Evolutionary conservation across 495 filamentous ascomycete species (phyloP).

Genomic region (Coniosporium apollinis): DNA sequence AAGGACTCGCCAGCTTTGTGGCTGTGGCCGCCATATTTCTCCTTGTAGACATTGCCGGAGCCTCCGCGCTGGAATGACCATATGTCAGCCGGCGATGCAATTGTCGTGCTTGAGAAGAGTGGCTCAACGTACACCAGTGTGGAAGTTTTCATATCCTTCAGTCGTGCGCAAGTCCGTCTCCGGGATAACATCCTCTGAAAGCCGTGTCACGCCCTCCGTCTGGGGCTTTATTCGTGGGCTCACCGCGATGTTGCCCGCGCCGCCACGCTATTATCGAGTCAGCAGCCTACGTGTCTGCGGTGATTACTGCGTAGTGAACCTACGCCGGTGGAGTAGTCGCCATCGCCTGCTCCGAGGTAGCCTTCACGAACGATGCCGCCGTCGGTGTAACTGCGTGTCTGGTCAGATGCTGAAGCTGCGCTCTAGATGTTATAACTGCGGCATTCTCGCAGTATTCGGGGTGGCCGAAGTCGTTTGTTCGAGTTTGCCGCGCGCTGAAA

Average conservation of each 20-base stretch:
- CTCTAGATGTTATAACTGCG: not conserved
- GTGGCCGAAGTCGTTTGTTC: not conserved
- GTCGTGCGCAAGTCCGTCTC: constrained; percentile 16
- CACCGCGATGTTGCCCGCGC: constrained; percentile 20
- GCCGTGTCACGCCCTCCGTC: not conserved
- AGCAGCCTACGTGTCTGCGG: too few species aligned
- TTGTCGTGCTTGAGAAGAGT: not conserved
- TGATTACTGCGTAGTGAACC: not conserved
- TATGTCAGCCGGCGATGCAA: not conserved
- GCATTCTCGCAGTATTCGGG: not conserved
- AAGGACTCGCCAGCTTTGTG: constrained; percentile 4
- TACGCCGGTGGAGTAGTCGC: constrained; percentile 14
- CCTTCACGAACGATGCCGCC: constrained; percentile 24
- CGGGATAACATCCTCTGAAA: constrained; percentile 17
- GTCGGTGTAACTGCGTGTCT: constrained; percentile 16
- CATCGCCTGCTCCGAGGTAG: constrained; percentile 10
- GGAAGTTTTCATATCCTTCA: constrained; percentile 22
- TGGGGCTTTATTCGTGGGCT: not conserved
- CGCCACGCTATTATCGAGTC: constrained; percentile 17
- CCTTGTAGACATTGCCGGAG: constrained; percentile 21
- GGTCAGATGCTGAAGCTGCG: not conserved
- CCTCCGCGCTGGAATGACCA: constrained; percentile 17
- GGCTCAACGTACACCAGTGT: constrained; percentile 19
- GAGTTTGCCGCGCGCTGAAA: not conserved
- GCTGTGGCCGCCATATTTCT: constrained; percentile 24